phyloP scores from a whole-genome alignment of 2,329 filamentous ascomycete species.

The Phialophora macrospora region DNA sequence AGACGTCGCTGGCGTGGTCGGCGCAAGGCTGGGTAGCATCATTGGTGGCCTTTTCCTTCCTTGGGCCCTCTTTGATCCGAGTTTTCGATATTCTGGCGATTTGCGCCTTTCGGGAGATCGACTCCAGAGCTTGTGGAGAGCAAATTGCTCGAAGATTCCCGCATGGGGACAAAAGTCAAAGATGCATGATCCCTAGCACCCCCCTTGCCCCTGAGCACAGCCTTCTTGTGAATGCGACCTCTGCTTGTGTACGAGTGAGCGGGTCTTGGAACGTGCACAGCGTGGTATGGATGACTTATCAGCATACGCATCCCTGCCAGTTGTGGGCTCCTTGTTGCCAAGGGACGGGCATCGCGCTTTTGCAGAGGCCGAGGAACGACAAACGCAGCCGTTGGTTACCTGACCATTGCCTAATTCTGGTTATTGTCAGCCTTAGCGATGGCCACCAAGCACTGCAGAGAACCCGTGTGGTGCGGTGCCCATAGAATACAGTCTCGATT shows the following conservation, averaged over 20 bases:
- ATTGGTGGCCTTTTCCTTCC: slow-evolving; percentile 1
- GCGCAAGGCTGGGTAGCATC: slow-evolving; percentile 4
- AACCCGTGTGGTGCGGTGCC: not conserved
- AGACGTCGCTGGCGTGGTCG: not conserved
- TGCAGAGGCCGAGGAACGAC: slow-evolving; percentile 3
- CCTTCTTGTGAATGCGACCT: not conserved
- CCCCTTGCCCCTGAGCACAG: not conserved
- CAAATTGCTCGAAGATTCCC: not conserved
- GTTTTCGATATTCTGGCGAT: not conserved
- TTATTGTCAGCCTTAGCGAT: not conserved
- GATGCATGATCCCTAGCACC: not conserved
- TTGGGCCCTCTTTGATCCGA: not conserved
- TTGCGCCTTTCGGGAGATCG: not conserved
- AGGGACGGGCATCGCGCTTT: slow-evolving; percentile 10
- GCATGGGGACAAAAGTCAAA: not conserved
- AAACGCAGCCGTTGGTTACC: not conserved
- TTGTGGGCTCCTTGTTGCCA: not conserved
- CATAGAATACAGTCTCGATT: not conserved
- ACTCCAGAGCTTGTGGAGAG: not conserved
- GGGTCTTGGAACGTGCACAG: not conserved
- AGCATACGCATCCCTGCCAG: slow-evolving; percentile 1
- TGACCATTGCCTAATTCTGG: not conserved
- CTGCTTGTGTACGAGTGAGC: not conserved
- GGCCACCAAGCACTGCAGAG: not conserved
- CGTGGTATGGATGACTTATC: not conserved